A percentile compares a stretch with the other conserved stretches of the same genome.
Evolutionary conservation across 2,329 filamentous ascomycete genomes (phyloP).

Genomic region (Calonectria multiphialidica): DNA sequence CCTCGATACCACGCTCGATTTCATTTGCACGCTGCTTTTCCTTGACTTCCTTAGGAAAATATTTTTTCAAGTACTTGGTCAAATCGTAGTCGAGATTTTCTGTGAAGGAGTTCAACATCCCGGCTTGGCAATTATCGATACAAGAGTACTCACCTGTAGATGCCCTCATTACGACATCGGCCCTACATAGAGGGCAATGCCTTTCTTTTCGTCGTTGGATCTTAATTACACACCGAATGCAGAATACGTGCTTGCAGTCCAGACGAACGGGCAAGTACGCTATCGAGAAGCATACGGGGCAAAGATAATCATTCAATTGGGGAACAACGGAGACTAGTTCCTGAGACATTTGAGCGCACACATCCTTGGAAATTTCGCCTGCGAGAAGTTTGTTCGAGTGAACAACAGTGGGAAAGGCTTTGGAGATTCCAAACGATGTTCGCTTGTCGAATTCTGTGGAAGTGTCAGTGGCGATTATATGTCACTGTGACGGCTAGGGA

Average conservation of each 20-base stretch:
- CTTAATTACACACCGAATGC: constrained; percentile 85
- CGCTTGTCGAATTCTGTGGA: constrained; percentile 86
- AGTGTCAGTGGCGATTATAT: constrained; percentile 19
- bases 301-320: constrained; percentile 86
- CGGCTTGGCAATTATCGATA: too few species aligned
- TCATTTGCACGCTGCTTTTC: constrained; percentile 80
- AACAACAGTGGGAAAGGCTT: constrained; percentile 71
- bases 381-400: constrained; percentile 72
- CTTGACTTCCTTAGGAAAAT: constrained; percentile 79
- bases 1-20: constrained; percentile 78
- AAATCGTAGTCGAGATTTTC: constrained; percentile 79
- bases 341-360: constrained; percentile 80
- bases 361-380: constrained; percentile 77
- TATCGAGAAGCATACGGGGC: constrained; percentile 83
- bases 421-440: constrained; percentile 78
- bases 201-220: constrained; percentile 78
- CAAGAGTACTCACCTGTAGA: constrained; percentile 66
- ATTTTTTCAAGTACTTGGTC: constrained; percentile 77
- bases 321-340: constrained; percentile 81
- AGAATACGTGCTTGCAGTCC: constrained; percentile 82
- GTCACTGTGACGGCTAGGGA: neutral
- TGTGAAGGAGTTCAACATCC: constrained; percentile 38
- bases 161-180: constrained; percentile 77
- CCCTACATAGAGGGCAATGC: constrained; percentile 82
- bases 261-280: constrained; percentile 86